Evolutionary conservation across 768 basidiomycete species (phyloP).

Genomic region (Rhizopogon vinicolor): DNA sequence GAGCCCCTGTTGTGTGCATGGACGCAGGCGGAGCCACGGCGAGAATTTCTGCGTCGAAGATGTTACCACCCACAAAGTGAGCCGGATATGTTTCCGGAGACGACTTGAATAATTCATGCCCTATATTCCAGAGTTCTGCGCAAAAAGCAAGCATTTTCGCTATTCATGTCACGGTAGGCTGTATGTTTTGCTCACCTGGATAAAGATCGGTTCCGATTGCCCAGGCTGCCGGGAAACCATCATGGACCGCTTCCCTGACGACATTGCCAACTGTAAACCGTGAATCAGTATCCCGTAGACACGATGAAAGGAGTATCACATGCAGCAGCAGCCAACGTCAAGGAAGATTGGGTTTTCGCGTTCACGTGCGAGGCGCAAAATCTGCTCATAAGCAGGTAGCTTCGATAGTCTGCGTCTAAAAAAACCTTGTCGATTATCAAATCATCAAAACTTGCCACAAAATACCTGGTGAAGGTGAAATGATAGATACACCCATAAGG

Average conservation of each 20-base stretch:
- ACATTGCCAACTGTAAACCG: conserved; percentile 30
- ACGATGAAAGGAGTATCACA: conserved; percentile 1
- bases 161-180: neutral
- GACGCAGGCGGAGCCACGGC: conserved; percentile 22
- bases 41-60: conserved; percentile 41
- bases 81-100: conserved; percentile 48
- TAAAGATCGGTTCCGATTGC: conserved; percentile 30
- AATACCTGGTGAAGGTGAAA: neutral
- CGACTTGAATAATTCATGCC: conserved; percentile 54
- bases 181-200: conserved; percentile 18
- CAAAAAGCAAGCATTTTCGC: neutral
- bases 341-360: conserved; percentile 31
- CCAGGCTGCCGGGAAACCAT: conserved; percentile 32
- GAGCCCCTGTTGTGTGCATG: conserved; percentile 12
- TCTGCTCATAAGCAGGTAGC: conserved; percentile 5
- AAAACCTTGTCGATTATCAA: neutral
- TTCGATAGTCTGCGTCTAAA: neutral
- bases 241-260: conserved; percentile 27
- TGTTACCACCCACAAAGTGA: conserved; percentile 48
- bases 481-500: conserved; percentile 6
- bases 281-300: neutral
- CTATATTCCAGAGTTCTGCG: conserved; percentile 55
- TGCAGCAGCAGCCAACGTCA: conserved; percentile 38
- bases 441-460: neutral
- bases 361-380: conserved; percentile 28